Evolutionary conservation across 2,329 filamentous ascomycete genomes (phyloP).

Genomic region (Claviceps monticola): DNA sequence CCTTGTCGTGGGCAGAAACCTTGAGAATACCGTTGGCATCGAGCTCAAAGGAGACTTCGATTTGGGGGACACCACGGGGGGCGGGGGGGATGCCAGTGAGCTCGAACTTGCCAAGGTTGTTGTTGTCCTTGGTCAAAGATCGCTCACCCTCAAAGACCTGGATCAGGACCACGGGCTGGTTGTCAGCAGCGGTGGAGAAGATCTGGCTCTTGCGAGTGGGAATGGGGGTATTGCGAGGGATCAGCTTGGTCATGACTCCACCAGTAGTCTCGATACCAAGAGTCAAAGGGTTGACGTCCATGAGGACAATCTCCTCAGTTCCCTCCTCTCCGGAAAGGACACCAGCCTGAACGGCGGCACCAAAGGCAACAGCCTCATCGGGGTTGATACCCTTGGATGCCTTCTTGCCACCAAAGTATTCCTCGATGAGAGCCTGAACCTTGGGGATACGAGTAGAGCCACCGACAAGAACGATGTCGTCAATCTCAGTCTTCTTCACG

Average conservation of each 20-base stretch:
- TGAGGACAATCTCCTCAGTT: conserved; percentile 70
- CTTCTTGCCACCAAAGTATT: conserved; percentile 92
- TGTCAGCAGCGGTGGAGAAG: conserved; percentile 92
- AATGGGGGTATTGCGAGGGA: conserved; percentile 86
- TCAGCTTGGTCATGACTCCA: conserved; percentile 95
- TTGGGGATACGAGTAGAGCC: conserved; percentile 99
- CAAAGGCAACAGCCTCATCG: conserved; percentile 96
- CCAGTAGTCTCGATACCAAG: conserved; percentile 96
- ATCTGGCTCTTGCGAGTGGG: conserved; percentile 96
- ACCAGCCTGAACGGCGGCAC: conserved; percentile 94
- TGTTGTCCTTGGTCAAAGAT: conserved; percentile 92
- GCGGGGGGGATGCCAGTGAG: conserved; percentile 90
- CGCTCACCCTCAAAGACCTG: conserved; percentile 94
- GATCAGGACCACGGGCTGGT: conserved; percentile 90
- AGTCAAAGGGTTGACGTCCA: conserved; percentile 94
- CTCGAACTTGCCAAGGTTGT: conserved; percentile 95
- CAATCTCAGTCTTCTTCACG: conserved; percentile 86
- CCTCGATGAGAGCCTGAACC: conserved; percentile 87
- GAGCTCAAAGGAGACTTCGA: conserved; percentile 94
- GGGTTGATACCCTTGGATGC: conserved; percentile 99
- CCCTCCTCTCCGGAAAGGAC: conserved; percentile 80
- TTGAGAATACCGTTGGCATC: conserved; percentile 98
- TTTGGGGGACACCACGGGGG: conserved; percentile 91
- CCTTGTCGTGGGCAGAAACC: conserved; percentile 93
- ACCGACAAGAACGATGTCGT: conserved; percentile 96